Percentiles rank a stretch among this genome's conserved stretches.
Conservation (phyloP, 257 asterid species). For the Prunella vulgaris region DNA sequence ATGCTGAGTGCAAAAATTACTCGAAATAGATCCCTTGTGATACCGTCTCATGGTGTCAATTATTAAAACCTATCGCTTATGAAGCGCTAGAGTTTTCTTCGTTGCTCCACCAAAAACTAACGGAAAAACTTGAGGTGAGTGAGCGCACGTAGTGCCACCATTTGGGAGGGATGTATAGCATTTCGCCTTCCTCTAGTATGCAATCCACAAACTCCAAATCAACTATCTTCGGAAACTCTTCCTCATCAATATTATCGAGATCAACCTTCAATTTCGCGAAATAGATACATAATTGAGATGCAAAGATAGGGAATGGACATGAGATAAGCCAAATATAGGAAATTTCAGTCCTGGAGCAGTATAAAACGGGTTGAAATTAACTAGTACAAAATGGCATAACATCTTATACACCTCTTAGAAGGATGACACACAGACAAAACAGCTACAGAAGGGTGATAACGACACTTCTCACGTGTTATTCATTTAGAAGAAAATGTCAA, state of each 20-base stretch:
- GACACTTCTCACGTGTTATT: background rate
- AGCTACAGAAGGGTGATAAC: background rate
- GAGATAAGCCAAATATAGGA: background rate
- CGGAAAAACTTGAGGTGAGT: slow-evolving; percentile 87
- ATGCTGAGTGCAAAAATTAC: background rate
- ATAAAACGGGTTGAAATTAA: background rate
- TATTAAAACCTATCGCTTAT: slow-evolving; percentile 9
- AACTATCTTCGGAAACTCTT: slow-evolving; percentile 55
- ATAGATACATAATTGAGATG: background rate
- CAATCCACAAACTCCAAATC: slow-evolving; percentile 80
- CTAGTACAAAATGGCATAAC: background rate
- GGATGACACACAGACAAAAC: no score
- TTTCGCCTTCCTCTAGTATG: slow-evolving; percentile 94
- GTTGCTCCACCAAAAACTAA: slow-evolving; percentile 96
- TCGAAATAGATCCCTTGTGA: background rate
- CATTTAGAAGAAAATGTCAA: background rate
- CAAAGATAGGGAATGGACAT: background rate
- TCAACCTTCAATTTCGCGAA: slow-evolving; percentile 64
- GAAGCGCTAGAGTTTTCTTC: slow-evolving; percentile 18
- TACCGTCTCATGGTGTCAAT: background rate
- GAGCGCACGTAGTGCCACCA: slow-evolving; percentile 99
- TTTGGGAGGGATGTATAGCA: slow-evolving; percentile 96
- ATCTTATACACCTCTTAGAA: background rate
- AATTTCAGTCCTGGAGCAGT: background rate
- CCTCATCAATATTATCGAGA: slow-evolving; percentile 67